Evolutionary conservation across 495 filamentous ascomycete species (phyloP).

Genomic region (Chaetomium cochliodes): DNA sequence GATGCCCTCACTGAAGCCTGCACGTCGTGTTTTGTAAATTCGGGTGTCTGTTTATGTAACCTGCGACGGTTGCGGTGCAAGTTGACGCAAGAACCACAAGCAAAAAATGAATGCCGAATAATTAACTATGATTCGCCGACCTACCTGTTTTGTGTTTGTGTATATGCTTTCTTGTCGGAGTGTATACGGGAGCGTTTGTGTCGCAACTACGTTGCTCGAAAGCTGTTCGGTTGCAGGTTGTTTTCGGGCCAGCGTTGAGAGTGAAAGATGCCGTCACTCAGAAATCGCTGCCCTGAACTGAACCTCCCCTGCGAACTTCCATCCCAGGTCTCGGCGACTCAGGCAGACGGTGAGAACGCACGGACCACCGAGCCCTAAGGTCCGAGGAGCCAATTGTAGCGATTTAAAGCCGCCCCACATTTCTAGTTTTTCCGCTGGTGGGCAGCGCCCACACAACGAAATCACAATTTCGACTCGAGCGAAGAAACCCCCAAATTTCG

Average conservation of each 20-base stretch:
- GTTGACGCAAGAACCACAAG: background rate
- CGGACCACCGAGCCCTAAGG: constrained; percentile 36
- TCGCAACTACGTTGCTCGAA: background rate
- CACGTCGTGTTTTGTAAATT: background rate
- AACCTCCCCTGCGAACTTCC: too few relatives aligned
- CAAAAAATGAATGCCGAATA: background rate
- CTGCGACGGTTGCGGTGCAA: background rate
- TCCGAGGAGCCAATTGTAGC: constrained; percentile 32
- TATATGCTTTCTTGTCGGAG: background rate
- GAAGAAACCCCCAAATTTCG: constrained; percentile 39
- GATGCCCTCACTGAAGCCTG: background rate
- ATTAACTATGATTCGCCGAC: background rate
- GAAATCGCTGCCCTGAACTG: background rate
- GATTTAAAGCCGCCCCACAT: constrained; percentile 29
- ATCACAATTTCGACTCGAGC: constrained; percentile 37
- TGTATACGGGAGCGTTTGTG: background rate
- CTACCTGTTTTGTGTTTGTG: background rate
- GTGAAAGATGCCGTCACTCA: background rate
- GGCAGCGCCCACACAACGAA: constrained; percentile 39
- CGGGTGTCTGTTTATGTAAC: background rate
- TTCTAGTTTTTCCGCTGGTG: constrained; percentile 34
- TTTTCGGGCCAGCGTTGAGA: too few relatives aligned
- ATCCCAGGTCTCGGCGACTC: background rate
- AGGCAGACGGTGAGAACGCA: constrained; percentile 11
- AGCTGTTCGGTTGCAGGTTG: too few relatives aligned